Conservation (phyloP, 73 alveolate genomes). For the Stentor coeruleus region DNA sequence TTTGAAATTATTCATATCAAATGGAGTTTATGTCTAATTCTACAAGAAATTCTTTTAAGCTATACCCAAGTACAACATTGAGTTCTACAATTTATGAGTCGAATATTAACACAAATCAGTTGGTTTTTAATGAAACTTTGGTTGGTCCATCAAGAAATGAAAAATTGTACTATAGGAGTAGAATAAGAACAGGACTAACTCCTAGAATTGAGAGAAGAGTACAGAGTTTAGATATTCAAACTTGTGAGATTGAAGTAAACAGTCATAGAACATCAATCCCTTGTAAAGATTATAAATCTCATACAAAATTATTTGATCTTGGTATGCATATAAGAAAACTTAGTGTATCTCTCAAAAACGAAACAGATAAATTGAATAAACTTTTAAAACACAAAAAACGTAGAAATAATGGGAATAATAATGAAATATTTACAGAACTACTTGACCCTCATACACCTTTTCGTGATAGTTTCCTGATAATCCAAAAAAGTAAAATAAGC, state of each 20-base stretch:
- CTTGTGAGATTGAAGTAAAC: background rate
- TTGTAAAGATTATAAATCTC: background rate
- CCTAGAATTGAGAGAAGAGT: background rate
- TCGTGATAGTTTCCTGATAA: background rate
- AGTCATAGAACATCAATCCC: background rate
- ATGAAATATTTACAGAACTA: background rate
- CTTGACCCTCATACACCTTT: slow-evolving; percentile 3
- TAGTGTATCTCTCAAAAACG: background rate
- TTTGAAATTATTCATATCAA: background rate
- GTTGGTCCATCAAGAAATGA: background rate
- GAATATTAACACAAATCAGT: background rate
- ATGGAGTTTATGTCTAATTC: background rate
- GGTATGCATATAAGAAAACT: background rate
- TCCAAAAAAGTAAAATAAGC: background rate
- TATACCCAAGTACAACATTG: background rate
- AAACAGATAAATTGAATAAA: background rate
- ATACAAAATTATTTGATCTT: background rate
- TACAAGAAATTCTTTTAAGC: background rate
- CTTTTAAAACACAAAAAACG: no score
- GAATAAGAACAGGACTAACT: background rate
- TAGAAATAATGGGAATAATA: no score
- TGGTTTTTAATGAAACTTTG: background rate
- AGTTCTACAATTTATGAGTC: background rate
- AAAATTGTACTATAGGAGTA: background rate
- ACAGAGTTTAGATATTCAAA: background rate